Base-by-base conservation (phyloP, 2,329 filamentous ascomycete genomes). In the Aspergillus japonicus region DNA sequence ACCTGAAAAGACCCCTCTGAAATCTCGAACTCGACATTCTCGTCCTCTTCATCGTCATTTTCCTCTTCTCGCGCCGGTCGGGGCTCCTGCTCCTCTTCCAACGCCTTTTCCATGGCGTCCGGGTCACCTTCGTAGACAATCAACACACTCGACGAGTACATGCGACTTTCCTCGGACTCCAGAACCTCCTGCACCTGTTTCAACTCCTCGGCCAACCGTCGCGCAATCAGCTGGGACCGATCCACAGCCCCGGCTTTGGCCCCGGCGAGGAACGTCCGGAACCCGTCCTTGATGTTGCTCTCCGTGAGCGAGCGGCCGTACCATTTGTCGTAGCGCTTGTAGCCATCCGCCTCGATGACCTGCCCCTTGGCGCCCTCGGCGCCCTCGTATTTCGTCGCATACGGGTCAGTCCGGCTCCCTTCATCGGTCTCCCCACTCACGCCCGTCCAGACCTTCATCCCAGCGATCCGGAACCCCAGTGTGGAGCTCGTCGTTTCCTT, bases 121-220 rank as follows among this genome's bases (percentile, higher is more conserved):
- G 78, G 74, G 64, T 89, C 85, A 6, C 87, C 87, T 72, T 89
- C 87, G 65, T 89, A 89, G 14, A 89, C 84, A 42, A 89, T 81
- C 50, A 89, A 71, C 16, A 89, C 78, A 66, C 85, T 88, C 0
- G 87, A 81, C 14, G 84, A 86, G 71, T 88, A 89, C 86, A 89
- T 89, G 52, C 87, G 78, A 68, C 84, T 87, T 73, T 89, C 87
- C 52, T 84, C 76, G 0, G 79, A 74, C 65, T 85, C 81, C 8
- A 85, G 72, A 4, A 82, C 80, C 51, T 75, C 75, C 63, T 81
- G 79, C 6, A 85, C 69, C 14, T 70, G 70, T 54, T 70, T 73
- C 49, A 84, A 61, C 62, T 81, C 74, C 19, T 74, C 70, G 1
- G 76, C 67, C 16, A 82, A 58, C 50, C 81, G 70, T 47, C 64